These are phyloP conservation scores for Solanum corneliomulleri DNA, from an alignment of 257 asterid species.

Conservation along the genomic window DNA sequence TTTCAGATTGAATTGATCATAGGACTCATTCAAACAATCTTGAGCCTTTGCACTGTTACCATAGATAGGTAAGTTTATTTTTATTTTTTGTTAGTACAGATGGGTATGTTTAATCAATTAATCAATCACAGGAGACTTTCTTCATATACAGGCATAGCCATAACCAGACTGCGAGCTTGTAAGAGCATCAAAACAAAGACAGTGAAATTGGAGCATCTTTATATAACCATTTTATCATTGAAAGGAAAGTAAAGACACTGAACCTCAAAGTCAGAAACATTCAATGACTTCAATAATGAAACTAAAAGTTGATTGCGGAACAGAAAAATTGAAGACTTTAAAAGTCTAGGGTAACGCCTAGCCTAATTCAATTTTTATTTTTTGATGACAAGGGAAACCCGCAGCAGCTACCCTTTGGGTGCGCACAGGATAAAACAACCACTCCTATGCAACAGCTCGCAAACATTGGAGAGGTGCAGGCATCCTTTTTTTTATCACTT, in stretches of 20 bases:
- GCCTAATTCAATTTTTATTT: too few species aligned
- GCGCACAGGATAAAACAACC: too few species aligned
- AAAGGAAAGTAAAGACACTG: neutral
- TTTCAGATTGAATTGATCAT: neutral
- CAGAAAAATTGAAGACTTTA: too few species aligned
- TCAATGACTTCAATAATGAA: neutral
- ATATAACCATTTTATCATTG: neutral
- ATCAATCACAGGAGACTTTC: neutral
- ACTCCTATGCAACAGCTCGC: too few species aligned
- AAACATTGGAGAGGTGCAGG: neutral
- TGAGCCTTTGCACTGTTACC: neutral
- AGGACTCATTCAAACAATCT: neutral
- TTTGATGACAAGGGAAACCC: too few species aligned
- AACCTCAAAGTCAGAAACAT: neutral
- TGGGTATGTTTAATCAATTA: neutral
- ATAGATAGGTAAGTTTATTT: neutral
- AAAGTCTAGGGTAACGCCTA: too few species aligned
- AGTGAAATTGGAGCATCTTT: neutral
- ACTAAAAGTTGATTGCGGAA: too few species aligned
- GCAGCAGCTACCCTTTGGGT: too few species aligned
- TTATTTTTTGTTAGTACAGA: neutral
- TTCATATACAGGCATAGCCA: neutral
- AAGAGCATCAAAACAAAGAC: neutral
- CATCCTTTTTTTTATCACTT: neutral
- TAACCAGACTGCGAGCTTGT: neutral